Evolutionary conservation across 768 basidiomycete species (phyloP).

Genomic region (Suillus alpinus): DNA sequence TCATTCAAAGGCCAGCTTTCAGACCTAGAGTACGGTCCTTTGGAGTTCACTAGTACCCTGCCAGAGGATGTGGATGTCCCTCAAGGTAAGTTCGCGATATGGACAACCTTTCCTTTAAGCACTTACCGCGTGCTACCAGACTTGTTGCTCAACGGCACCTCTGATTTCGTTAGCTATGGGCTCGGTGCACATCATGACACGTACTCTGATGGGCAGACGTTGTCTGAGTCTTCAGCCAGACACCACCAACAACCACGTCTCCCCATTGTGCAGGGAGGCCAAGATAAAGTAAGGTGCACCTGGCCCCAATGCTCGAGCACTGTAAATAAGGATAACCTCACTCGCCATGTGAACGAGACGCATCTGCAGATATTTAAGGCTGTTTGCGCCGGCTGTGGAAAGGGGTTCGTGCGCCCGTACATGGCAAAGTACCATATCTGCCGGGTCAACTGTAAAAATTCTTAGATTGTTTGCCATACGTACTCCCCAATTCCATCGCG

Average conservation of each 20-base stretch:
- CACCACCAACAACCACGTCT: background rate
- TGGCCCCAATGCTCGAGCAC: background rate
- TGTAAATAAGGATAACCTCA: background rate
- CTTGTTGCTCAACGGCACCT: background rate
- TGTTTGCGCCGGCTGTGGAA: background rate
- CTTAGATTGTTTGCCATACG: no score
- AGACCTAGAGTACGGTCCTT: background rate
- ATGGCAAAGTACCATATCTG: background rate
- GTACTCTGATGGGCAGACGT: background rate
- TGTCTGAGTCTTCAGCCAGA: background rate
- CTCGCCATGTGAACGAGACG: background rate
- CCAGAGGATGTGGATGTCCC: background rate
- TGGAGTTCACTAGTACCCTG: background rate
- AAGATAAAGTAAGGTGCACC: background rate
- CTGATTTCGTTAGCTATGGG: background rate
- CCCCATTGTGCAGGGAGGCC: background rate
- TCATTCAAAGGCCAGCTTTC: background rate
- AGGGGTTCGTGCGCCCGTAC: background rate
- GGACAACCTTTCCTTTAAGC: background rate
- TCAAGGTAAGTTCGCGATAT: background rate
- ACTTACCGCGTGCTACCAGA: background rate
- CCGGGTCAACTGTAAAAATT: no score
- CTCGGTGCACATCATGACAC: background rate
- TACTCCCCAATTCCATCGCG: no score
- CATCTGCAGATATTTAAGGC: background rate